A percentile compares a stretch with the other conserved stretches of the same genome.
These are phyloP conservation scores for Tylopilus balloui DNA, from an alignment of 768 basidiomycete genomes.

Conservation along the genomic window DNA sequence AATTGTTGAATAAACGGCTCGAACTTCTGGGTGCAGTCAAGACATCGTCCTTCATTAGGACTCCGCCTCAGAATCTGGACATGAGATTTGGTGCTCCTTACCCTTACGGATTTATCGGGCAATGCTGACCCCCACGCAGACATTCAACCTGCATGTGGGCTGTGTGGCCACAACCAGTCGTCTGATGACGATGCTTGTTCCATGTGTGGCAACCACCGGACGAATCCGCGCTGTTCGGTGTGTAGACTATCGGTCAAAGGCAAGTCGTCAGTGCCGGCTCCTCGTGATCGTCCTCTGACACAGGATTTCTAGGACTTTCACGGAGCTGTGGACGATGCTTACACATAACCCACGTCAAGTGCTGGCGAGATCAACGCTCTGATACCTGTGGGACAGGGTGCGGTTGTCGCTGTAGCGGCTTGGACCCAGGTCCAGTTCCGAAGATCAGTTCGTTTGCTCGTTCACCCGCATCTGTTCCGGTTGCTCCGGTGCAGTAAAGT, in stretches of 20 bases:
- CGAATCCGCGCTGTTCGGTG: constrained; percentile 57
- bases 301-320: constrained; percentile 46
- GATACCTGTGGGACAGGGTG: constrained; percentile 64
- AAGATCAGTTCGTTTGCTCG: constrained; percentile 5
- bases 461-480: constrained; percentile 9
- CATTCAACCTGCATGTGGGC: constrained; percentile 44
- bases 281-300: not conserved
- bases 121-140: constrained; percentile 30
- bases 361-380: constrained; percentile 45
- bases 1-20: constrained; percentile 61
- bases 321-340: constrained; percentile 56
- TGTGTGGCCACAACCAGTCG: constrained; percentile 37
- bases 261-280: constrained; percentile 20
- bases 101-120: constrained; percentile 1
- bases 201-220: constrained; percentile 40
- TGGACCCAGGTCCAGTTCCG: not conserved
- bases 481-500: not conserved
- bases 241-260: constrained; percentile 78
- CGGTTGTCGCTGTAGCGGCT: constrained; percentile 52
- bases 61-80: constrained; percentile 28
- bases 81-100: constrained; percentile 33
- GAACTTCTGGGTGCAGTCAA: constrained; percentile 69
- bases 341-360: constrained; percentile 63
- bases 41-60: constrained; percentile 23
- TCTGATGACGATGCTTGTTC: constrained; percentile 39